Evolutionary conservation across 495 filamentous ascomycete species (phyloP), one percentile per base, ranked within the genome.

Genomic region (Talaromyces liani): DNA sequence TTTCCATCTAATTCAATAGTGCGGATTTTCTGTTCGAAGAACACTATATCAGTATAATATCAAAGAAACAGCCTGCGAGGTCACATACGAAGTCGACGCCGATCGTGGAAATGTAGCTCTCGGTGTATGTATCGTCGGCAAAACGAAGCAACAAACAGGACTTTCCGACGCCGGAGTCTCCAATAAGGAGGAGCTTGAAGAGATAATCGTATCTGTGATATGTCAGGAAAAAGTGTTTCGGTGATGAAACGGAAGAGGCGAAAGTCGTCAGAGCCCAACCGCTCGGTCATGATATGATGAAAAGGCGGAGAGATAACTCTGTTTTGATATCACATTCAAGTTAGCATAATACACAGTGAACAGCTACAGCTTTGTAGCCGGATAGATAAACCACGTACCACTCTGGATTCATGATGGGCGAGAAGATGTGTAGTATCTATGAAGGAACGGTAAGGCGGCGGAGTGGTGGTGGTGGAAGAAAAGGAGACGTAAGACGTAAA

Each of bases 181-280:
- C 94, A 85, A 98, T 98, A 80, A 98, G 91, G 74, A 98, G 93
- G 63, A 98, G 92, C 86, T 98, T 98, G 86, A 98, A 98, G 70
- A 98, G 92, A 76, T 98, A 98, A 75, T 98, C 94, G 87, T 98
- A 98, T 96, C 94, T 97, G 75, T 58, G 22, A 74, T 71, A 55
- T 20, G 29, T 53, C 33, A 51, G 47, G 22, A 12, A 22, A 8
- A 34, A 20, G 22, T 34, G 10, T 20, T 16, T 61, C 20, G 58
- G 58, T n/a, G 22, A 49, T 29, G 20, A 8, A 9, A 39, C 12
- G 18, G 24, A 41, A 51, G 65, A 29, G 62, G 34, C 51, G 31
- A 36, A 7, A n/a, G n/a, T 14, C 60, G 27, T 33, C 25, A 10
- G 22, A 62, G 47, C 60, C 7, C 16, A 34, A 6, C 16, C 24